These are phyloP conservation scores for Boechera retrofracta DNA, from an alignment of 345 rosid species.

Conservation along the genomic window DNA sequence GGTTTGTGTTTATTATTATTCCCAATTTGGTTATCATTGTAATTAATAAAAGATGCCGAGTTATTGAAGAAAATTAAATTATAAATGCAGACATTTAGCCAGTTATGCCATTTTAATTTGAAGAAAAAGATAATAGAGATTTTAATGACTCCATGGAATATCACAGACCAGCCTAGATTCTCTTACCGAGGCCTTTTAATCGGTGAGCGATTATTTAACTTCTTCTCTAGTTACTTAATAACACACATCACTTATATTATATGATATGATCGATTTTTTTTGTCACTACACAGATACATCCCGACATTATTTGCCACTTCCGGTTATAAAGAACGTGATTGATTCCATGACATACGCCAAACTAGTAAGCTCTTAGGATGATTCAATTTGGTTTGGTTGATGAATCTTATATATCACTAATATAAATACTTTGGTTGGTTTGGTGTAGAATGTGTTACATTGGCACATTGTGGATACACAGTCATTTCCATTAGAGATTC, in stretches of 20 bases:
- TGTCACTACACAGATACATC: constrained; percentile 69
- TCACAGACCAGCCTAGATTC: constrained; percentile 71
- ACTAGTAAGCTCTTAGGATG: constrained; percentile 49
- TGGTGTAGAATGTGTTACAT: constrained; percentile 68
- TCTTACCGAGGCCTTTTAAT: constrained; percentile 73
- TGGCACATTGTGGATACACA: constrained; percentile 81
- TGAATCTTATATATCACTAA: constrained; percentile 8
- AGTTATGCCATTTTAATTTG: constrained; percentile 61
- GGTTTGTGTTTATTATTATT: constrained; percentile 48
- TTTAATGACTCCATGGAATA: constrained; percentile 65
- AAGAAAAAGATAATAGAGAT: constrained; percentile 53
- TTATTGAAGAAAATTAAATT: background rate
- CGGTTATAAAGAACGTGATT: constrained; percentile 67
- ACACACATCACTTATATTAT: background rate
- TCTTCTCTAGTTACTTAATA: constrained; percentile 6
- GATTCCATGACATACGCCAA: constrained; percentile 76
- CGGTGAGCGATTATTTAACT: constrained; percentile 47
- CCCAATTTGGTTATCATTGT: background rate
- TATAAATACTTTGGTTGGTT: background rate
- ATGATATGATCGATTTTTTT: background rate
- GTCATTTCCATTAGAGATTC: constrained; percentile 75
- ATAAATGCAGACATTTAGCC: constrained; percentile 75
- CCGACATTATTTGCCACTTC: constrained; percentile 70
- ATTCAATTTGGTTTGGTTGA: background rate
- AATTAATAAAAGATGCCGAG: background rate